phyloP scores from a whole-genome alignment of 371 early-diverging fungal species.

The Gilbertella persicaria region DNA sequence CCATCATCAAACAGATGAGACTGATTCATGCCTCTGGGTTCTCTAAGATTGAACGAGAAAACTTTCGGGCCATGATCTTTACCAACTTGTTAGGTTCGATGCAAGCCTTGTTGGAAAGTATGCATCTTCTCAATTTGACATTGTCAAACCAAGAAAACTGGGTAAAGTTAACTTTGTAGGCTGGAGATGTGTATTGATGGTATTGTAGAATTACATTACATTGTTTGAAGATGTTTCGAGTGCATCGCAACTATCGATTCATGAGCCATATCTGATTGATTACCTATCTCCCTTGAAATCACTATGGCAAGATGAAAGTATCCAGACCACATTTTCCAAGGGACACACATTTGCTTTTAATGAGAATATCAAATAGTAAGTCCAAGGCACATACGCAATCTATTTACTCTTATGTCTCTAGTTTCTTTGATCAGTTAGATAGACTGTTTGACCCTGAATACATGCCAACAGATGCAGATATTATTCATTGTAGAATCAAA shows the following conservation, averaged over 20 bases:
- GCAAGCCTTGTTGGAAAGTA: constrained; percentile 87
- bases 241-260: constrained; percentile 33
- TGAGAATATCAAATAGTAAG: constrained; percentile 58
- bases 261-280: constrained; percentile 65
- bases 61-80: constrained; percentile 86
- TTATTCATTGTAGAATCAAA: constrained; percentile 84
- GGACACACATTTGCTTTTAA: constrained; percentile 84
- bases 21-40: constrained; percentile 92
- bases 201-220: constrained; percentile 23
- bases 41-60: constrained; percentile 76
- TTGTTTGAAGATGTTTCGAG: constrained; percentile 27
- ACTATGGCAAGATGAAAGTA: constrained; percentile 75
- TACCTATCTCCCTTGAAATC: constrained; percentile 67
- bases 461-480: constrained; percentile 89
- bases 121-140: constrained; percentile 71
- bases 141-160: constrained; percentile 58
- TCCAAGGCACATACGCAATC: no score
- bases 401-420: constrained; percentile 26
- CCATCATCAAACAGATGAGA: constrained; percentile 96
- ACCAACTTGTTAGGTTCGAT: constrained; percentile 87
- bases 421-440: constrained; percentile 92
- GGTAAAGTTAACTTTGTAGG: no score
- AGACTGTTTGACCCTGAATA: constrained; percentile 80
- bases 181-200: no score
- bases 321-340: constrained; percentile 55